Base-by-base conservation (phyloP, 106 monocot species). In the Agapanthus africanus region DNA sequence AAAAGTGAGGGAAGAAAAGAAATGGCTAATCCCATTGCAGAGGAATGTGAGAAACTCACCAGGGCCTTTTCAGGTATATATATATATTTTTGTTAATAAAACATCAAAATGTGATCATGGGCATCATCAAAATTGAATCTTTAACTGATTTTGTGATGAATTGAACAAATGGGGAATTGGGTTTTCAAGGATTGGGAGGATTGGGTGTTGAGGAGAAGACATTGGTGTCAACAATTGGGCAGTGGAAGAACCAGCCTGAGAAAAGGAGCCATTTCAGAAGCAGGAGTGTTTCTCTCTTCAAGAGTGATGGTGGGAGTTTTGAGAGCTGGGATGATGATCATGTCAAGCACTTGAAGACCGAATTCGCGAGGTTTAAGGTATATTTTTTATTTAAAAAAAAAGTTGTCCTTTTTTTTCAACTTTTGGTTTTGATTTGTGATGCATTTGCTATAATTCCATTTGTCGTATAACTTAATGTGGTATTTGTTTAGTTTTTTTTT, bases 361-460 rank as follows among this genome's bases (percentile, higher is more conserved):
- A 89, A 37, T 85, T 85, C 46, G 76, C 82, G 1, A 77, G 89
- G 21, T 85, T 89, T 69, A 89, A 82, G 85, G 88, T 79, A 68
- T 18, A 25, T 30, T 6, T 32, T 60, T 31, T n/a, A 31, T 31
- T 60, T 36, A 25, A 51, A 73, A 23, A 40, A 65, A 36, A 13
- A 14, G 11, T 23, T 4, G 31, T 60, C 31, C 31, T 15, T 31
- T 11, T 60, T 33, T 2, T 34, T 27, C 25, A 1, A 14, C 1
- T 60, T 59, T 28, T 0, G n/a, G n/a, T n/a, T n/a, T n/a, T n/a
- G n/a, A n/a, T n/a, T n/a, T 44, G 44, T 16, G 1, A 44, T 16
- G 14, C 44, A 44, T 44, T 44, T 14, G 10, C 16, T 44, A 14
- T 44, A 16, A 6, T 9, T n/a, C n/a, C 44, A 44, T 14, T 44